Percentiles rank a stretch among this genome's conserved stretches.
phyloP scores from a whole-genome alignment of 768 basidiomycete genomes.

The Phlebiopsis flavidoalba region DNA sequence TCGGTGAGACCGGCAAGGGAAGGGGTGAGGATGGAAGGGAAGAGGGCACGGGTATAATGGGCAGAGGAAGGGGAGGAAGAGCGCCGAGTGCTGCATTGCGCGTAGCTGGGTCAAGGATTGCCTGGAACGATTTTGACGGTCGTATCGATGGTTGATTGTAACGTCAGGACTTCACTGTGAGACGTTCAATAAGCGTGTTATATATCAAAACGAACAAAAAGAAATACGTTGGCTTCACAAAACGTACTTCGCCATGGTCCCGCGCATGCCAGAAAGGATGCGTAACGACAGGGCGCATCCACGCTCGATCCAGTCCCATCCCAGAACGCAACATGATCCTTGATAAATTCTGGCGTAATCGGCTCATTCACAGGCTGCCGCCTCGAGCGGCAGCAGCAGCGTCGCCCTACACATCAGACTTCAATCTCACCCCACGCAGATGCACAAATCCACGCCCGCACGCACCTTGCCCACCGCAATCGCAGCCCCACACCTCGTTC shows the following conservation, averaged over 20 bases:
- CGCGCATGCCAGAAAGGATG: constrained; percentile 84
- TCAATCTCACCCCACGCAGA: neutral
- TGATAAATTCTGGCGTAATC: constrained; percentile 70
- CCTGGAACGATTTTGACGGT: constrained; percentile 37
- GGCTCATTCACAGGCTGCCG: constrained; percentile 43
- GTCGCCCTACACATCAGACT: constrained; percentile 49
- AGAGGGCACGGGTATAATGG: constrained; percentile 29
- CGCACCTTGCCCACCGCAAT: constrained; percentile 64
- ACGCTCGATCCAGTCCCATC: constrained; percentile 40
- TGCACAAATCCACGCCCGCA: too few species aligned
- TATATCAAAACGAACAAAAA: neutral
- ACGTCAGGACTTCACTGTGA: constrained; percentile 32
- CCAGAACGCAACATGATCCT: constrained; percentile 76
- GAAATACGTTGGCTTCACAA: too few species aligned
- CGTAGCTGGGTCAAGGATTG: constrained; percentile 31
- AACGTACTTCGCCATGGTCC: constrained; percentile 55
- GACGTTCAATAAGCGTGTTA: neutral
- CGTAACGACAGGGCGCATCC: constrained; percentile 57
- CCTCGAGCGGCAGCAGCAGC: constrained; percentile 71
- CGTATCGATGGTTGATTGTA: constrained; percentile 39
- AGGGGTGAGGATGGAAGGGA: constrained; percentile 8
- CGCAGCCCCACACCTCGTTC: constrained; percentile 62
- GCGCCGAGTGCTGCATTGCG: constrained; percentile 33
- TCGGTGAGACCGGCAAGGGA: constrained; percentile 7
- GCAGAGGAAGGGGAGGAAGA: constrained; percentile 43